These are phyloP conservation scores for Ajuga reptans DNA, from an alignment of 305 asterid genomes.

Conservation along the genomic window DNA sequence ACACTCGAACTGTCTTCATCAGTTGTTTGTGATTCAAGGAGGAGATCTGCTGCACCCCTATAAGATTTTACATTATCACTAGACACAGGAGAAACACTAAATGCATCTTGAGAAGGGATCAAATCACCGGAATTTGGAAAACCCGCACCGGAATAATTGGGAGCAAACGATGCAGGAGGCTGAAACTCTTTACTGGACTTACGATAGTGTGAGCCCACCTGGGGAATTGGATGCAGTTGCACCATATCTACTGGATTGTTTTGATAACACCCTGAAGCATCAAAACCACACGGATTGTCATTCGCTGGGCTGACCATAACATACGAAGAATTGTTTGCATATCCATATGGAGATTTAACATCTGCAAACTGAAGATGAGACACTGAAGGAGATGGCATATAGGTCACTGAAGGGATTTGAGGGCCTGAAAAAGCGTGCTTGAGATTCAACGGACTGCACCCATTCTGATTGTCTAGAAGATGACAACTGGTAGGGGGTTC, in stretches of 20 bases:
- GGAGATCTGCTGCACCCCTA: conserved; percentile 19
- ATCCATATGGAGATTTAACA: conserved; percentile 24
- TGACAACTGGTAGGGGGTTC: conserved; percentile 41
- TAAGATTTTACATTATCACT: conserved; percentile 22
- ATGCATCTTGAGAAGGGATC: conserved; percentile 26
- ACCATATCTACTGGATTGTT: conserved; percentile 27
- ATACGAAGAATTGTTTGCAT: conserved; percentile 24
- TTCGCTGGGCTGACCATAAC: conserved; percentile 26
- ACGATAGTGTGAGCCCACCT: conserved; percentile 27
- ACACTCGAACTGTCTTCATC: conserved; percentile 25
- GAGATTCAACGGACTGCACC: conserved; percentile 27
- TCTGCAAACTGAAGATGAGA: conserved; percentile 35
- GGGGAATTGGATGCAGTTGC: conserved; percentile 24
- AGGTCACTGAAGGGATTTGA: conserved; percentile 30
- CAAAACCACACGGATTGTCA: conserved; percentile 27
- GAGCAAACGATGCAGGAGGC: conserved; percentile 32
- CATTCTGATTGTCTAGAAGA: conserved; percentile 32
- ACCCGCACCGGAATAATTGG: conserved; percentile 19
- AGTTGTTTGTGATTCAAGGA: conserved; percentile 28
- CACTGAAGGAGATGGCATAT: conserved; percentile 33
- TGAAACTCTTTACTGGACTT: conserved; percentile 29
- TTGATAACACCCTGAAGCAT: conserved; percentile 31
- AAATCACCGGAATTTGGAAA: conserved; percentile 27
- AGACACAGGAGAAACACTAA: conserved; percentile 22
- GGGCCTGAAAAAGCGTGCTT: conserved; percentile 27